phyloP scores from a whole-genome alignment of 2,329 filamentous ascomycete genomes.

The Fusarium clavum region DNA sequence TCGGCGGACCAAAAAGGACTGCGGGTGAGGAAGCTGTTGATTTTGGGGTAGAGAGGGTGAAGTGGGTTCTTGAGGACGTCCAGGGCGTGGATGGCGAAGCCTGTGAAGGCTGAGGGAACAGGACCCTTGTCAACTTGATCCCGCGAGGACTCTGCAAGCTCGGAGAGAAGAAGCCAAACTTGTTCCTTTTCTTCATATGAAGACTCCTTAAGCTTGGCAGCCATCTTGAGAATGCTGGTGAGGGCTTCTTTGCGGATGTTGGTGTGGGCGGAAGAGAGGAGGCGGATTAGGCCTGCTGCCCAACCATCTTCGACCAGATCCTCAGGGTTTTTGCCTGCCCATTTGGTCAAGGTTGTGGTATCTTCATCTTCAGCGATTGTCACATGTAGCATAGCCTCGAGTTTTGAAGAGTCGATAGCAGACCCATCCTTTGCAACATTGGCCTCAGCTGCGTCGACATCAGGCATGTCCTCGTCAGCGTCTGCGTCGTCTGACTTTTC shows the following conservation, averaged over 20 bases:
- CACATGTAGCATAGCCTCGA: slow-evolving; percentile 65
- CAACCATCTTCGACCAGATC: slow-evolving; percentile 84
- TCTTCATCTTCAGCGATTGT: slow-evolving; percentile 62
- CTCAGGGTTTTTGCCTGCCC: slow-evolving; percentile 81
- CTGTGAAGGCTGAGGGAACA: slow-evolving; percentile 78
- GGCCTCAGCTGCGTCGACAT: slow-evolving; percentile 11
- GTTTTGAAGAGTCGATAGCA: slow-evolving; percentile 54
- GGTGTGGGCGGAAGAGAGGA: slow-evolving; percentile 78
- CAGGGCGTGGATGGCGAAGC: slow-evolving; percentile 78
- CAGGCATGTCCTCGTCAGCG: slow-evolving; percentile 36
- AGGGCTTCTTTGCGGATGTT: slow-evolving; percentile 84
- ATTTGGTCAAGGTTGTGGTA: slow-evolving; percentile 67
- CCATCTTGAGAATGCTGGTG: slow-evolving; percentile 74
- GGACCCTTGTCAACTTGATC: slow-evolving; percentile 64
- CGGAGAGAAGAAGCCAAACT: slow-evolving; percentile 81
- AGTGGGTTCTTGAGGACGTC: slow-evolving; percentile 79
- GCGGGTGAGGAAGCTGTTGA: slow-evolving; percentile 85
- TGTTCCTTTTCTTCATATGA: slow-evolving; percentile 81
- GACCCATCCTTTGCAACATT: slow-evolving; percentile 20
- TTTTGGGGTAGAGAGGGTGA: slow-evolving; percentile 85
- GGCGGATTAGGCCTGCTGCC: slow-evolving; percentile 75
- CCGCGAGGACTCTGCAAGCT: slow-evolving; percentile 80
- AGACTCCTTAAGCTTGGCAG: slow-evolving; percentile 72
- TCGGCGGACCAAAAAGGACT: slow-evolving; percentile 81
- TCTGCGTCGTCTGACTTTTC: slow-evolving; percentile 22